Conservation (phyloP, 768 basidiomycete species). For the Chiua virens region DNA sequence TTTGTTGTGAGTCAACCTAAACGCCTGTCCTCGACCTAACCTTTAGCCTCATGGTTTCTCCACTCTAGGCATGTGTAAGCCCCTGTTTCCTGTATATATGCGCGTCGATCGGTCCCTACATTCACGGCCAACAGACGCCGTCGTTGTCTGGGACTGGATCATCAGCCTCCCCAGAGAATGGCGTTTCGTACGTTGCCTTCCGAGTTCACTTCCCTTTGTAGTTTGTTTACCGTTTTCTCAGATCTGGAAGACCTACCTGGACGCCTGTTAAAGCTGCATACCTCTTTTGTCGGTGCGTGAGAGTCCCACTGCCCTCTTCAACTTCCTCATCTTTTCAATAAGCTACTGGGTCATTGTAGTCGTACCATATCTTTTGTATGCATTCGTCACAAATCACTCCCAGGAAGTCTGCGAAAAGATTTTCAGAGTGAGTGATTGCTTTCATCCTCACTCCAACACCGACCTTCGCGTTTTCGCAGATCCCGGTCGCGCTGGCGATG, state of each 20-base stretch:
- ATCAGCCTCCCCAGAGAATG: slow-evolving; percentile 76
- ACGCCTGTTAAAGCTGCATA: slow-evolving; percentile 83
- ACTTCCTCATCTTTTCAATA: slow-evolving; percentile 7
- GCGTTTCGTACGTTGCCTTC: slow-evolving; percentile 55
- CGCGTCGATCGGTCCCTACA: not conserved
- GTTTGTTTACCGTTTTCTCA: slow-evolving; percentile 25
- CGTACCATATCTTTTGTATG: slow-evolving; percentile 75
- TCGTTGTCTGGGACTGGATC: slow-evolving; percentile 85
- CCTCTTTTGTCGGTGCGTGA: slow-evolving; percentile 75
- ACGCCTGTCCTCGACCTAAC: slow-evolving; percentile 11
- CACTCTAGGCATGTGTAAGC: slow-evolving; percentile 67
- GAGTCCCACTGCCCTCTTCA: slow-evolving; percentile 7
- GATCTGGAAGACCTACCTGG: slow-evolving; percentile 85
- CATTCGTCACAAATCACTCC: slow-evolving; percentile 71
- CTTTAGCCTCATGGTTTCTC: slow-evolving; percentile 30
- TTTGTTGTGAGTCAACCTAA: slow-evolving; percentile 67
- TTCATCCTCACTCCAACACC: not conserved
- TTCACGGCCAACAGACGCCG: slow-evolving; percentile 54
- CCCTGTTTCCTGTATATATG: slow-evolving; percentile 20
- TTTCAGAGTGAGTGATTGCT: slow-evolving; percentile 51
- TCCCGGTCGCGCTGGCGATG: slow-evolving; percentile 79
- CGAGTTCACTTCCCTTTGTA: not conserved
- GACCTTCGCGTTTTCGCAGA: slow-evolving; percentile 38
- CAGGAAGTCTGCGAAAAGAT: slow-evolving; percentile 64
- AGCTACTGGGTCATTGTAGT: slow-evolving; percentile 85